These are phyloP conservation scores for Pachyrhizus erosus DNA, from an alignment of 306 rosid species.

Conservation along the genomic window DNA sequence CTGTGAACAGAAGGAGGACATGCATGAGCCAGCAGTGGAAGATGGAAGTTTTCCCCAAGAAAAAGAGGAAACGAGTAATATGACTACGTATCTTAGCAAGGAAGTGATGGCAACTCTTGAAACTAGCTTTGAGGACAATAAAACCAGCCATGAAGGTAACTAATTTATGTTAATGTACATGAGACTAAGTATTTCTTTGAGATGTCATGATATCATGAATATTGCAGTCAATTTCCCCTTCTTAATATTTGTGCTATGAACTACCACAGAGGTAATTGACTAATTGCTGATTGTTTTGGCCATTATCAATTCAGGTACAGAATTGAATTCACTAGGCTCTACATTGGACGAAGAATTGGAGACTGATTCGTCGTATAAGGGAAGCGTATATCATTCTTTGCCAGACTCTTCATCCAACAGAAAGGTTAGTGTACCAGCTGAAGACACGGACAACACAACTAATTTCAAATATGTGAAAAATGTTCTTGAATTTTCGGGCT, in stretches of 20 bases:
- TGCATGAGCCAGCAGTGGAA: slow-evolving; percentile 33
- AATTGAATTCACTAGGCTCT: slow-evolving; percentile 9
- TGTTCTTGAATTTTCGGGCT: slow-evolving; percentile 70
- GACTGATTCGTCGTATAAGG: slow-evolving; percentile 29
- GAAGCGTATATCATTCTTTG: slow-evolving; percentile 4
- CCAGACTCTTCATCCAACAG: slow-evolving; percentile 23
- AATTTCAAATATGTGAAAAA: slow-evolving; percentile 66
- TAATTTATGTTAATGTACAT: slow-evolving; percentile 13
- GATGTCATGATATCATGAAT: background rate
- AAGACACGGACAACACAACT: slow-evolving; percentile 43
- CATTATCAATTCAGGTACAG: slow-evolving; percentile 47
- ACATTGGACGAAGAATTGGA: slow-evolving; percentile 46
- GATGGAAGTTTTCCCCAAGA: slow-evolving; percentile 44
- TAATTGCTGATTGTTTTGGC: slow-evolving; percentile 11
- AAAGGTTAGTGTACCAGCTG: slow-evolving; percentile 21
- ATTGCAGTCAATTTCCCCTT: background rate
- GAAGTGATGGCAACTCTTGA: slow-evolving; percentile 49
- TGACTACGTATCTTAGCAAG: slow-evolving; percentile 26
- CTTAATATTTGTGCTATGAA: slow-evolving; percentile 28
- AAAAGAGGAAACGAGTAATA: slow-evolving; percentile 40
- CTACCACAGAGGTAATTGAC: background rate
- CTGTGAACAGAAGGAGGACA: slow-evolving; percentile 39
- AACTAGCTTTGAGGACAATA: slow-evolving; percentile 39
- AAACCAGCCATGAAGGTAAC: slow-evolving; percentile 64
- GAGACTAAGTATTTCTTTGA: slow-evolving; percentile 11